Conservation (phyloP, 176 grass and related monocot species). For the Pharus latifolius region DNA sequence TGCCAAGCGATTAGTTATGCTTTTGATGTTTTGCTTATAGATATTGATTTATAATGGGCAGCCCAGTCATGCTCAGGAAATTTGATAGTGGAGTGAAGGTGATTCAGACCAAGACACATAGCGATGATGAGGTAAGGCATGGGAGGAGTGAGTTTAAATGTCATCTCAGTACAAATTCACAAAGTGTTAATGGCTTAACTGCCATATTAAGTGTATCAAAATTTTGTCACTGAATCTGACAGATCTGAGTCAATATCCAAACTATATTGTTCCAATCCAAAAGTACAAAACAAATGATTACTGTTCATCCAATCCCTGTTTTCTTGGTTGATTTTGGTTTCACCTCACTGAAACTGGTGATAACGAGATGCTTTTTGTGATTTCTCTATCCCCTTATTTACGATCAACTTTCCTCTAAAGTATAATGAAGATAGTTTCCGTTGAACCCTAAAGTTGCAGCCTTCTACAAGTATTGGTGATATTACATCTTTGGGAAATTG, state of each 20-base stretch:
- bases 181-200: not conserved
- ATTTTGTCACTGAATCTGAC: not conserved
- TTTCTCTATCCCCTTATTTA: too few relatives aligned
- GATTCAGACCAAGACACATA: constrained; percentile 94
- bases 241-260: not conserved
- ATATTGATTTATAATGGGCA: constrained; percentile 67
- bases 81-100: constrained; percentile 99
- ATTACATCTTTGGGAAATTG: too few relatives aligned
- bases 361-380: too few relatives aligned
- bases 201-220: not conserved
- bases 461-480: too few relatives aligned
- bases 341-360: too few relatives aligned
- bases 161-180: not conserved
- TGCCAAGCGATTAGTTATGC: constrained; percentile 31
- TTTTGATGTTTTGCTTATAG: constrained; percentile 54
- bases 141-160: not conserved
- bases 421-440: too few relatives aligned
- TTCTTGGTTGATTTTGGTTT: constrained; percentile 3
- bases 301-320: too few relatives aligned
- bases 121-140: constrained; percentile 78
- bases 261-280: not conserved
- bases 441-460: too few relatives aligned
- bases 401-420: too few relatives aligned
- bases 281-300: constrained; percentile 6
- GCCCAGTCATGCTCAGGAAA: constrained; percentile 88